Percentiles rank a stretch among this genome's conserved stretches.
Evolutionary conservation across 148 eudicot genomes (phyloP).

Genomic region (Fagopyrum homotropicum): DNA sequence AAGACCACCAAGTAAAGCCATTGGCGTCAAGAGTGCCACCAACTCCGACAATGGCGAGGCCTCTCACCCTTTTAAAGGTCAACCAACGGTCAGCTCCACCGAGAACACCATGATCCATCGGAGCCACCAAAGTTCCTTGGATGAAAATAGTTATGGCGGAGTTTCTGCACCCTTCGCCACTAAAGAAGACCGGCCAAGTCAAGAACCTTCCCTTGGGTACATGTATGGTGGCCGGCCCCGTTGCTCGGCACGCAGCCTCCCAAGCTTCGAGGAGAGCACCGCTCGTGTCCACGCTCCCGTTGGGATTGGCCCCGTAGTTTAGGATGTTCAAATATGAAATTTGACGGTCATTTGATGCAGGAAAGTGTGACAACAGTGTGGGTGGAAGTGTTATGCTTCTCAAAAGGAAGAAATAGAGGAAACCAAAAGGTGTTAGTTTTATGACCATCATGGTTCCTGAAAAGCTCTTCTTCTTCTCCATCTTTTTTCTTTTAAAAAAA

Average conservation of each 20-base stretch:
- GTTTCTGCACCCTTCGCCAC: conserved; percentile 30
- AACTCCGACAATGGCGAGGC: conserved; percentile 17
- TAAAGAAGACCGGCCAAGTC: conserved; percentile 19
- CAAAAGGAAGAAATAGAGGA: too few relatives aligned
- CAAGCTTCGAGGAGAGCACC: conserved; percentile 31
- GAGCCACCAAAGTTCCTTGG: conserved; percentile 45
- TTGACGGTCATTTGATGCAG: too few relatives aligned
- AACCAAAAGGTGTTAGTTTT: too few relatives aligned
- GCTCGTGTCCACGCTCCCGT: conserved; percentile 37
- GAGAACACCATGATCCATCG: conserved; percentile 29
- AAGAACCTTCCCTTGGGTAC: conserved; percentile 41
- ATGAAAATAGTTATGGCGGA: conserved; percentile 24
- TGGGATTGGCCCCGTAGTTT: conserved; percentile 31
- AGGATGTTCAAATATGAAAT: conserved; percentile 21
- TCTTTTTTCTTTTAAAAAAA: too few relatives aligned
- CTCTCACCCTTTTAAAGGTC: conserved; percentile 9
- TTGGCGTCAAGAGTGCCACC: conserved; percentile 46
- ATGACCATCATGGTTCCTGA: too few relatives aligned
- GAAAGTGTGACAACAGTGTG: too few relatives aligned
- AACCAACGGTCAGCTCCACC: conserved; percentile 24
- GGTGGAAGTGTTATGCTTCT: too few relatives aligned
- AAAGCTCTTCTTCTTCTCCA: too few relatives aligned
- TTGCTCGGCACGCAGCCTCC: conserved; percentile 39
- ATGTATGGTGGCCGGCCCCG: conserved; percentile 27
- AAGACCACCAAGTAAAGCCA: conserved; percentile 37